Conservation (phyloP, 2,329 filamentous ascomycete species). For the Aspergillus tamarii region DNA sequence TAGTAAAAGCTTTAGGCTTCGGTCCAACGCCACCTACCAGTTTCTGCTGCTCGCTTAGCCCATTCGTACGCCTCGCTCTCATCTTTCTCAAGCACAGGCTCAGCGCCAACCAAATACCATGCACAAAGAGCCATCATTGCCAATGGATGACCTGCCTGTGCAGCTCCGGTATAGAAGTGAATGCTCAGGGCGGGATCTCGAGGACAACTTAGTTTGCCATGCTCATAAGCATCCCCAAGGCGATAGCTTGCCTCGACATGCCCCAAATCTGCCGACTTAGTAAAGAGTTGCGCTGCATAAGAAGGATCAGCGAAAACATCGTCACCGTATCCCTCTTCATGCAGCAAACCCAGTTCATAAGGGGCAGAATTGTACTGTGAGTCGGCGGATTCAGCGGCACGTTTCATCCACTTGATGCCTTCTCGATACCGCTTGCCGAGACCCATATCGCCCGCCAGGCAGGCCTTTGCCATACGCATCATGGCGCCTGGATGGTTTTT, state of each 20-base stretch:
- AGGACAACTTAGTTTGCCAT: constrained; percentile 83
- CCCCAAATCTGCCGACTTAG: constrained; percentile 88
- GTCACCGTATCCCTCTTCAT: constrained; percentile 90
- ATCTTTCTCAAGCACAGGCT: constrained; percentile 89
- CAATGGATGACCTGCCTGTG: constrained; percentile 77
- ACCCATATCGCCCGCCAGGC: constrained; percentile 85
- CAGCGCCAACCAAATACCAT: constrained; percentile 96
- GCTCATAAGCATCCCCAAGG: constrained; percentile 96
- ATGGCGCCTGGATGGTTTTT: constrained; percentile 96
- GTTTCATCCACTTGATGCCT: constrained; percentile 94
- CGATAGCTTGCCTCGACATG: constrained; percentile 84
- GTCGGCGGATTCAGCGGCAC: constrained; percentile 87
- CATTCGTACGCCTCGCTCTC: constrained; percentile 96
- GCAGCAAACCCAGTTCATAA: constrained; percentile 84
- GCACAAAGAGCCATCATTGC: constrained; percentile 99
- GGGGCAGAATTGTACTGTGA: constrained; percentile 89
- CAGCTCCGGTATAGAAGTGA: constrained; percentile 95
- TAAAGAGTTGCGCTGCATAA: constrained; percentile 92
- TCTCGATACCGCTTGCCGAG: constrained; percentile 81
- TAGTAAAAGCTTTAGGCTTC: not conserved
- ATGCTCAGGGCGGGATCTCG: constrained; percentile 90
- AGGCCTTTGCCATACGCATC: constrained; percentile 87
- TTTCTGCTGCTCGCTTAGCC: constrained; percentile 83
- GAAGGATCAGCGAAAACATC: constrained; percentile 89
- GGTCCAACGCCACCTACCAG: constrained; percentile 62